Evolutionary conservation across 768 basidiomycete species (phyloP).

Genomic region (Clathrus columnatus): DNA sequence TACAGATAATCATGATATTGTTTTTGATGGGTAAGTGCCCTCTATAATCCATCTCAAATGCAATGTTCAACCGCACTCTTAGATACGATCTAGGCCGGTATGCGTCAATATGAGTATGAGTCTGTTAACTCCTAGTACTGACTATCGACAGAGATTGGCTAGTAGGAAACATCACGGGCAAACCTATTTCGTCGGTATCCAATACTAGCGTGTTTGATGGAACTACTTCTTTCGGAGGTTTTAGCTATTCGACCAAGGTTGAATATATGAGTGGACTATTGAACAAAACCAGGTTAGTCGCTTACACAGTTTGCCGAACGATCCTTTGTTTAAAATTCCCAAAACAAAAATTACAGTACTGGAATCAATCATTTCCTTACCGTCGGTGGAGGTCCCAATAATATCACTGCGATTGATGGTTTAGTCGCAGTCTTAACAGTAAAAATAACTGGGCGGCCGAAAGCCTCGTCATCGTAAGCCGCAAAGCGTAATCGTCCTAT

Average conservation of each 20-base stretch:
- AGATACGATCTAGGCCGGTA: constrained; percentile 72
- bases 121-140: background rate
- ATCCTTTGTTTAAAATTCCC: background rate
- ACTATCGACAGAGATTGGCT: constrained; percentile 56
- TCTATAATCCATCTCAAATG: background rate
- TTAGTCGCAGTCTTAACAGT: constrained; percentile 73
- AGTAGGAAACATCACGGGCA: constrained; percentile 70
- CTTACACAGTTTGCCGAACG: background rate
- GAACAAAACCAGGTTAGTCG: constrained; percentile 40
- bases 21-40: constrained; percentile 50
- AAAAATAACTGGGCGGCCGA: constrained; percentile 36
- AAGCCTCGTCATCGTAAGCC: background rate
- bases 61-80: background rate
- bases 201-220: constrained; percentile 56
- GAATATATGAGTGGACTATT: constrained; percentile 63
- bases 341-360: constrained; percentile 21
- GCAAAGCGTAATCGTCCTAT: too few species aligned
- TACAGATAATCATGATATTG: constrained; percentile 58
- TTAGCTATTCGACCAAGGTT: constrained; percentile 64
- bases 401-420: constrained; percentile 55
- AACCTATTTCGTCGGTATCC: constrained; percentile 39
- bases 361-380: constrained; percentile 60
- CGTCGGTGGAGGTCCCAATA: constrained; percentile 41
- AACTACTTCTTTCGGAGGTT: constrained; percentile 52
- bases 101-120: constrained; percentile 10